phyloP scores from a whole-genome alignment of 208 protist species.

The Trypanosoma mega region DNA sequence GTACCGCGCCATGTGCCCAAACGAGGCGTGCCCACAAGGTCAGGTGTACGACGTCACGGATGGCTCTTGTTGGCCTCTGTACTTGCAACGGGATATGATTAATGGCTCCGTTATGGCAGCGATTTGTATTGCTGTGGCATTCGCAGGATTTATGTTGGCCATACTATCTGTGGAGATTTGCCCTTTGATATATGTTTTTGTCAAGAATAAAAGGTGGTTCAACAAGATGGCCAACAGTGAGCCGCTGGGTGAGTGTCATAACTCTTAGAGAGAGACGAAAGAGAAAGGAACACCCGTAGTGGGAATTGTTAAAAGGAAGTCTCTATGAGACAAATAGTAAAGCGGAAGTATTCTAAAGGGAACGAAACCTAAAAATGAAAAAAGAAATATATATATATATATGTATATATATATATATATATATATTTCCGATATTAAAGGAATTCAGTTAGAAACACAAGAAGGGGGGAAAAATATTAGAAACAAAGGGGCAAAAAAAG shows the following conservation, averaged over 20 bases:
- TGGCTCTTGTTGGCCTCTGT: neutral
- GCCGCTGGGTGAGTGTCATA: no score
- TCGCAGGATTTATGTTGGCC: conserved; percentile 11
- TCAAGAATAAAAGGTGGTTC: no score
- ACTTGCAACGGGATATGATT: neutral
- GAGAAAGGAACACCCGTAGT: no score
- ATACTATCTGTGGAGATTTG: conserved; percentile 11
- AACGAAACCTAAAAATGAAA: no score
- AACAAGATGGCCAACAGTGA: no score
- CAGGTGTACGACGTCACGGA: conserved; percentile 9
- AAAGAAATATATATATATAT: no score
- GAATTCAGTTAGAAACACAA: neutral
- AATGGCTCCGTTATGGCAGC: neutral
- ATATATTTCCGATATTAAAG: no score
- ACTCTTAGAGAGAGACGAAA: no score
- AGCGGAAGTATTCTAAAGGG: no score
- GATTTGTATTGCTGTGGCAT: neutral
- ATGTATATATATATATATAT: no score
- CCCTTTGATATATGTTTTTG: neutral
- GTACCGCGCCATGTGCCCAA: conserved; percentile 16
- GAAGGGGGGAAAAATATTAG: neutral
- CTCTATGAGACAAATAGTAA: no score
- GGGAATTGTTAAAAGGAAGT: no score
- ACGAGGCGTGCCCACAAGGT: conserved; percentile 11
- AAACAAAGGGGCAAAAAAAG: neutral